Conservation (phyloP, 495 filamentous ascomycete genomes). For the Xylaria castorea region DNA sequence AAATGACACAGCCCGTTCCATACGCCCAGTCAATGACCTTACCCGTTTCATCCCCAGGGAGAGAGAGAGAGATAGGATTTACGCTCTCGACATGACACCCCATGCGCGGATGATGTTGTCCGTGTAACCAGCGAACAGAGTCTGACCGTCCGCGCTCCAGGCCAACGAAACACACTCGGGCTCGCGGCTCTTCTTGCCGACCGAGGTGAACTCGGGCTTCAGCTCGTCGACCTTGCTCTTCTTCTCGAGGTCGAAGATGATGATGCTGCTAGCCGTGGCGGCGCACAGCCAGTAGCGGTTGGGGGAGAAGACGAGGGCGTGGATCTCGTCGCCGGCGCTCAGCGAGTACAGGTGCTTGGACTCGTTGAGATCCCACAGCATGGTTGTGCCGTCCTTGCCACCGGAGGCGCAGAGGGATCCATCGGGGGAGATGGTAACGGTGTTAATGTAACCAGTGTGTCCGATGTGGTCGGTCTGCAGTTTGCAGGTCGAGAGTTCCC, state of each 20-base stretch:
- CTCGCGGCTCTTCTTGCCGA: slow-evolving; percentile 98
- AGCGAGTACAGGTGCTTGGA: slow-evolving; percentile 99
- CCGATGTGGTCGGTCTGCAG: slow-evolving; percentile 99
- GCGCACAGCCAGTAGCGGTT: slow-evolving; percentile 99
- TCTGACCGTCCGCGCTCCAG: slow-evolving; percentile 98
- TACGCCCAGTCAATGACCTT: slow-evolving; percentile 47
- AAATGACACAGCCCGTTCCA: slow-evolving; percentile 46
- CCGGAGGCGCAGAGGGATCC: slow-evolving; percentile 99
- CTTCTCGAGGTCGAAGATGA: slow-evolving; percentile 99
- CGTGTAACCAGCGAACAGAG: slow-evolving; percentile 98
- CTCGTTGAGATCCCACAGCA: slow-evolving; percentile 99
- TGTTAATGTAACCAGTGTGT: slow-evolving; percentile 99
- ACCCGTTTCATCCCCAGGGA: slow-evolving; percentile 32
- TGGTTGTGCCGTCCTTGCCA: slow-evolving; percentile 99
- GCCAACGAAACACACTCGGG: slow-evolving; percentile 97
- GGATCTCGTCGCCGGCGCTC: slow-evolving; percentile 99
- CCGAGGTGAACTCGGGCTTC: slow-evolving; percentile 95
- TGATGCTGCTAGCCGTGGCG: slow-evolving; percentile 94
- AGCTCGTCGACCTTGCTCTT: slow-evolving; percentile 99
- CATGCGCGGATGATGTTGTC: slow-evolving; percentile 99
- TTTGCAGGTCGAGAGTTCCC: slow-evolving; percentile 98
- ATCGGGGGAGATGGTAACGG: slow-evolving; percentile 99
- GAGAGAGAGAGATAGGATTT: slow-evolving; percentile 38
- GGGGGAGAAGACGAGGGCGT: slow-evolving; percentile 99
- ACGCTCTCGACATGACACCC: slow-evolving; percentile 88